These are phyloP conservation scores for Globisporangium perplexum DNA, from an alignment of 352 stramenopile species.

Conservation along the genomic window DNA sequence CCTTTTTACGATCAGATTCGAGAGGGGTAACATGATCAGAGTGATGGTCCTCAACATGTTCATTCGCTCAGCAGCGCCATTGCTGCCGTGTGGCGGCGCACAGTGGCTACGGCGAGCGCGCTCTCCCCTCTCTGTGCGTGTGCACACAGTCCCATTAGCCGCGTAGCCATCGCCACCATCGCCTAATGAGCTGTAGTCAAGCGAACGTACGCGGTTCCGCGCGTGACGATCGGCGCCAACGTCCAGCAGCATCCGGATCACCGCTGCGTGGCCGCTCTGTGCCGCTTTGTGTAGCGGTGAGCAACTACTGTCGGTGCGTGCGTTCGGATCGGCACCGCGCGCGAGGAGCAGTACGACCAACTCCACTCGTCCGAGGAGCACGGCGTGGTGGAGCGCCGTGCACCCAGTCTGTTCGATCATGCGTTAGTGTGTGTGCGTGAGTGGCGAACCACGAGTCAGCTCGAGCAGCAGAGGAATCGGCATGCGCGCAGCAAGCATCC, in stretches of 20 bases:
- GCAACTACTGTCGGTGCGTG: constrained; percentile 11
- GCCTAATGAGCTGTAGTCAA: too few relatives aligned
- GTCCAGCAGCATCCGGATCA: constrained; percentile 21
- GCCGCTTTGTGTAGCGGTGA: constrained; percentile 38
- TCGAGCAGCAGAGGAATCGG: not conserved
- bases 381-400: constrained; percentile 26
- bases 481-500: not conserved
- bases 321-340: constrained; percentile 16
- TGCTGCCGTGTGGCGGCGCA: constrained; percentile 27
- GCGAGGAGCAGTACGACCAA: constrained; percentile 24
- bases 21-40: constrained; percentile 5
- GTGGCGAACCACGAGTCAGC: not conserved
- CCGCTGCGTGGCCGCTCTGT: constrained; percentile 16
- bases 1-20: constrained; percentile 3
- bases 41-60: constrained; percentile 8
- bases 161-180: too few relatives aligned
- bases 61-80: constrained; percentile 19
- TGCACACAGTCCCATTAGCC: not conserved
- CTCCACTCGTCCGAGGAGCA: constrained; percentile 23
- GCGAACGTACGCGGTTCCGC: constrained; percentile 18
- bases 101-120: constrained; percentile 23
- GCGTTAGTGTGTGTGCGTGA: not conserved
- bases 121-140: constrained; percentile 19
- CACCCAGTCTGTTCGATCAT: constrained; percentile 18
- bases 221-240: constrained; percentile 12